Evolutionary conservation across 2,329 filamentous ascomycete genomes (phyloP).

Genomic region (Aspergillus sp.): DNA sequence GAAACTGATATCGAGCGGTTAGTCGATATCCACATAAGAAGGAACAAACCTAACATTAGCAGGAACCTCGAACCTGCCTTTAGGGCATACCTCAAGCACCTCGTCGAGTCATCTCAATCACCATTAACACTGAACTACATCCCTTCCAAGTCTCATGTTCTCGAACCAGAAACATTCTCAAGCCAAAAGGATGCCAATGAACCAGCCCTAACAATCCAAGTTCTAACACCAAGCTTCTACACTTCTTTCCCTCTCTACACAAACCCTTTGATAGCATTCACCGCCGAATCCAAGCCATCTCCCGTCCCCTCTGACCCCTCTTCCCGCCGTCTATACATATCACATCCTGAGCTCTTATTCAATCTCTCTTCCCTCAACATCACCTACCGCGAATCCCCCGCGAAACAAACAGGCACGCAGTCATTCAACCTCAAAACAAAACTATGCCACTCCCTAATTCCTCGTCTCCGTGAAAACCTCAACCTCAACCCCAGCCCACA

Average conservation of each 20-base stretch:
- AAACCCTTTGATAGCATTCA: neutral
- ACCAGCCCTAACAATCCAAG: neutral
- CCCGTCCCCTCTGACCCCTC: neutral
- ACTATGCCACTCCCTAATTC: neutral
- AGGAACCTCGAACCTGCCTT: slow-evolving; percentile 4
- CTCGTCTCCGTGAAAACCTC: no score
- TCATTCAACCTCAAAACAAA: no score
- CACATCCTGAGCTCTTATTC: neutral
- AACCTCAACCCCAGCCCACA: neutral
- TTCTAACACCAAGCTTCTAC: slow-evolving; percentile 1
- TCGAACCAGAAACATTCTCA: slow-evolving; percentile 1
- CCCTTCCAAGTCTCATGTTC: neutral
- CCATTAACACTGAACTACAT: neutral
- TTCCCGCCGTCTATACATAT: neutral
- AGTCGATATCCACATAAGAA: neutral
- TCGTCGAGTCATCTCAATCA: neutral
- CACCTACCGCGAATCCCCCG: no score
- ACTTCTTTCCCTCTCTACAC: neutral
- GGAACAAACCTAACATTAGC: neutral
- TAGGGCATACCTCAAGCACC: neutral
- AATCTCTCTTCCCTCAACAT: neutral
- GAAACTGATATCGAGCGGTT: neutral
- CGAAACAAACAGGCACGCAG: no score
- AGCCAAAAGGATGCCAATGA: neutral
- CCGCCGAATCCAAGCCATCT: neutral